These are phyloP conservation scores for Calonectria naviculata DNA, from an alignment of 2,329 filamentous ascomycete genomes.

Conservation along the genomic window DNA sequence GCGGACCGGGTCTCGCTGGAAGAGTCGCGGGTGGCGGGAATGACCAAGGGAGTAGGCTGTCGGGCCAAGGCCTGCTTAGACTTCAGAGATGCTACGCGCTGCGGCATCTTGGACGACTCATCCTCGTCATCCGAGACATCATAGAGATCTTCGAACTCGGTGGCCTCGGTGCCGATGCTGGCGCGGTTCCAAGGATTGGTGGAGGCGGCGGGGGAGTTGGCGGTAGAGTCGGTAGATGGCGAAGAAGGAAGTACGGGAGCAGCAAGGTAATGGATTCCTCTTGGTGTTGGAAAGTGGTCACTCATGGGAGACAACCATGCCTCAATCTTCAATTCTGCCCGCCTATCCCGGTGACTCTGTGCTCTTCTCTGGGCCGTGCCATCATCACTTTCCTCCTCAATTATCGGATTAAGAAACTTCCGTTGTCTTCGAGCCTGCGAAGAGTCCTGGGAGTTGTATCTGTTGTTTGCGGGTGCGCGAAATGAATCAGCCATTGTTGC, in stretches of 20 bases:
- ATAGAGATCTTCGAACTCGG: slow-evolving; percentile 88
- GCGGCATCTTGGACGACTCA: slow-evolving; percentile 34
- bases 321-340: slow-evolving; percentile 60
- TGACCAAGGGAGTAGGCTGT: slow-evolving; percentile 60
- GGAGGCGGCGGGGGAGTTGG: slow-evolving; percentile 64
- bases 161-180: slow-evolving; percentile 72
- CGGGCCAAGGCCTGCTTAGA: slow-evolving; percentile 53
- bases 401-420: slow-evolving; percentile 72
- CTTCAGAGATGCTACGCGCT: slow-evolving; percentile 47
- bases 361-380: slow-evolving; percentile 35
- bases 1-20: slow-evolving; percentile 57
- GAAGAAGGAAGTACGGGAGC: slow-evolving; percentile 72
- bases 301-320: slow-evolving; percentile 70
- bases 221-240: slow-evolving; percentile 66
- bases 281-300: slow-evolving; percentile 79
- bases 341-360: slow-evolving; percentile 37
- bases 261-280: slow-evolving; percentile 72
- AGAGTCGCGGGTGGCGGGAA: slow-evolving; percentile 55
- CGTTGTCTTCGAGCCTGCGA: slow-evolving; percentile 67
- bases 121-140: slow-evolving; percentile 86
- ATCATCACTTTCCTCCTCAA: slow-evolving; percentile 65
- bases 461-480: slow-evolving; percentile 28
- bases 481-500: slow-evolving; percentile 61
- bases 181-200: slow-evolving; percentile 72
- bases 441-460: slow-evolving; percentile 60